Evolutionary conservation across 2,329 filamentous ascomycete species (phyloP), one percentile per base, ranked within the genome.

Genomic region (Penicillium sp.): DNA sequence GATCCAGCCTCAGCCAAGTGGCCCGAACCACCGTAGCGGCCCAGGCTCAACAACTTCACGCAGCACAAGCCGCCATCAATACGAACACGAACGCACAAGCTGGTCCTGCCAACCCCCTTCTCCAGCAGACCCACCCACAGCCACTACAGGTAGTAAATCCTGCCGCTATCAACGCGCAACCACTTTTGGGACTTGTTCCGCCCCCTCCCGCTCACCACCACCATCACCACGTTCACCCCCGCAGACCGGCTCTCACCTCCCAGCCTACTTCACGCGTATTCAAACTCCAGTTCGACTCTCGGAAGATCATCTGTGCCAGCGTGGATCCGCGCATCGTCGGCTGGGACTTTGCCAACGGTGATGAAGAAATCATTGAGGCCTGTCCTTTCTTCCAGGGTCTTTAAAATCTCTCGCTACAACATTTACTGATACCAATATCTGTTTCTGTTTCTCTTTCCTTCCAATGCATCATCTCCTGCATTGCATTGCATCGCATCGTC

Each of bases 261-360:
- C 37, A 44, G 22, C 34, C 65, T 16, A 77, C 77, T 30, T 78
- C 81, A 10, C 71, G 93, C 19, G 88, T 99, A 3, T 99, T 97
- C 77, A 99, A 99, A 71, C 77, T 97, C 30, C 93, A 99, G 68
- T 99, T 96, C 60, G 93, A 99, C 66, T 88, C 90, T 0, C 81
- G 90, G 18, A 84, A 91, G 61, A 95, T 99, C 59, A 87, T 99
- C 46, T 96, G 91, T 73, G 96, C 92, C 67, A 93, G 88, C 56
- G 91, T 97, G 68, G 89, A 93, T 49, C 85, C 85, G 33, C 83
- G 87, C 13, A 97, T 99, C 64, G 89, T 97, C 0, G 93, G 91
- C 0, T 99, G 93, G 93, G 93, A 99, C 69, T 99, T 97, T 77
- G 93, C 90, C 51, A 89, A 90, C 59, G 86, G 83, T 4, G 91